A percentile compares a stretch with the other conserved stretches of the same genome.
These are phyloP conservation scores for Kwoniella europaea DNA, from an alignment of 768 basidiomycete genomes.

Conservation along the genomic window DNA sequence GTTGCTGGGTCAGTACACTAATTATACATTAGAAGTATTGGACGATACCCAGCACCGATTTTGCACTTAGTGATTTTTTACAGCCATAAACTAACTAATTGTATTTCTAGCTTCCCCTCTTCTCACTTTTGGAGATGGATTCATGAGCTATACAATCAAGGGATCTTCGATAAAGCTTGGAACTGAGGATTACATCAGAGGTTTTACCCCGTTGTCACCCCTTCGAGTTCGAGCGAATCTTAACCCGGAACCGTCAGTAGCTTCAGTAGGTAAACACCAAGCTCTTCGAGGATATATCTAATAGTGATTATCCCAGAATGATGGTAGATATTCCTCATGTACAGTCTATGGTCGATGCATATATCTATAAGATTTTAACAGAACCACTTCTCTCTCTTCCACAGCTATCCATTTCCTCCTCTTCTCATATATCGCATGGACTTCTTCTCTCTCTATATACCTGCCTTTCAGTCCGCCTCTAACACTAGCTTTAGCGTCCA, in stretches of 20 bases:
- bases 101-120: conserved; percentile 70
- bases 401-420: conserved; percentile 27
- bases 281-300: too few relatives aligned
- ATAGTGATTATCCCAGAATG: neutral
- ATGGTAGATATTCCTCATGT: neutral
- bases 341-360: neutral
- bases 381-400: conserved; percentile 18
- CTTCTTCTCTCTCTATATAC: conserved; percentile 45
- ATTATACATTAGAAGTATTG: too few relatives aligned
- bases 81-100: too few relatives aligned
- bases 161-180: conserved; percentile 51
- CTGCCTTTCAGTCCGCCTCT: conserved; percentile 20
- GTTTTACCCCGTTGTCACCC: too few relatives aligned
- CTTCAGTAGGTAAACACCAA: too few relatives aligned
- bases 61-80: neutral
- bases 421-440: conserved; percentile 45
- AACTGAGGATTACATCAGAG: too few relatives aligned
- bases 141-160: conserved; percentile 47
- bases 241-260: too few relatives aligned
- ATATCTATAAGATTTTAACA: neutral
- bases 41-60: too few relatives aligned
- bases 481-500: too few relatives aligned
- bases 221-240: too few relatives aligned
- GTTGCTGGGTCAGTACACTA: conserved; percentile 66
- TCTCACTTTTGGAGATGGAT: conserved; percentile 62